Evolutionary conservation across 1,284 basidiomycete species (phyloP), one percentile per base, ranked within the genome.

Genomic region (Sanghuangporus sanghuang): DNA sequence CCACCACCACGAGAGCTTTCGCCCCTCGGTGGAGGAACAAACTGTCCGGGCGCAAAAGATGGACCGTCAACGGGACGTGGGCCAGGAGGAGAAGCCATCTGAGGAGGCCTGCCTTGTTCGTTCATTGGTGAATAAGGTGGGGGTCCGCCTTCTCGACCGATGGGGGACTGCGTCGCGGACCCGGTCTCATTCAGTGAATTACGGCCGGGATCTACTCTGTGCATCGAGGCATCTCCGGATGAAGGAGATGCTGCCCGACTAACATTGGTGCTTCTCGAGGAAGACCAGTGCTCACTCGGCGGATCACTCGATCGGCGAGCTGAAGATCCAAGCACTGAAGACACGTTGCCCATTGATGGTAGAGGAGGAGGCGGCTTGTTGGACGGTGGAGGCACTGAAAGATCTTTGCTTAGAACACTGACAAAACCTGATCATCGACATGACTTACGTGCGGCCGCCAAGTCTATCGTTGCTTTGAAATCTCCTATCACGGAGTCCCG

Each of bases 381-480:
- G 9, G 84, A 80, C n/a, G 77, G 75, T 14, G 82, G 83, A 40
- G 84, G 77, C 60, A 86, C 86, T 88, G 67, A 3, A 64, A 61
- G 49, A 48, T 44, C 50, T 54, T 21, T 64, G 46, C 58, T 58
- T 23, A 61, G 23, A 21, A 46, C n/a, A n/a, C 40, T n/a, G n/a
- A 23, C 36, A 46, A n/a, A 18, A 42, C 11, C 16, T 54, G 21
- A 52, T 27, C 35, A 6, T 2, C 50, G 52, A n/a, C 32, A n/a
- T n/a, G 61, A 79, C 87, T 76, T 71, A 95, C 93, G 74, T 50
- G 81, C 82, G 40, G 81, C 77, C 38, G 93, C 92, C 73, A 94
- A 93, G 32, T 90, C 87, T 66, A 93, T 90, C 71, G 93, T 96
- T 39, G 94, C 93, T 52, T 79, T 80, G 73, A 98, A 85, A 69